Evolutionary conservation across 2,329 filamentous ascomycete genomes (phyloP).

Genomic region (Cadophora sp.): DNA sequence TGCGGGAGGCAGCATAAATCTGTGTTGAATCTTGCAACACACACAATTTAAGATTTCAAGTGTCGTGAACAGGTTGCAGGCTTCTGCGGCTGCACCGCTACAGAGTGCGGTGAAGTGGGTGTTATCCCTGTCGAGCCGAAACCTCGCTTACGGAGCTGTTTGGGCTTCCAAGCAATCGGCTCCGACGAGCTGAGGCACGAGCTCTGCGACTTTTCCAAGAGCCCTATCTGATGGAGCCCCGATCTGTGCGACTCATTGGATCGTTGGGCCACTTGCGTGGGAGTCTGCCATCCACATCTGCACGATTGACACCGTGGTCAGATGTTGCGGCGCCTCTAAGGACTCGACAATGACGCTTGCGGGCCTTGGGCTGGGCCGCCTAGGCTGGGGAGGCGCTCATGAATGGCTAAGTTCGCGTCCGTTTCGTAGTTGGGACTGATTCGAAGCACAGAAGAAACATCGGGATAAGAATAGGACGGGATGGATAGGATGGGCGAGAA

Average conservation of each 20-base stretch:
- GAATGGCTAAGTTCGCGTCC: slow-evolving; percentile 16
- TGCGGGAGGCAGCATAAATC: slow-evolving; percentile 2
- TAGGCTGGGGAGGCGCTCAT: neutral
- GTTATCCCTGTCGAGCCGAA: slow-evolving; percentile 16
- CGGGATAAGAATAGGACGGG: slow-evolving; percentile 19
- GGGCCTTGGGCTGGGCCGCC: neutral
- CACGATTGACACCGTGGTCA: slow-evolving; percentile 36
- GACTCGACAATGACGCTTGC: neutral
- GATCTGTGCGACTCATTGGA: slow-evolving; percentile 10
- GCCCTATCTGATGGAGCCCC: slow-evolving; percentile 10
- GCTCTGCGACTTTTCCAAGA: slow-evolving; percentile 4
- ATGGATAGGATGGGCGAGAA: neutral
- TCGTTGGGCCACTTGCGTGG: neutral
- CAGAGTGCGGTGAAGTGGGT: neutral
- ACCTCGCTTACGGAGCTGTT: slow-evolving; percentile 20
- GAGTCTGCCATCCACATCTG: slow-evolving; percentile 21
- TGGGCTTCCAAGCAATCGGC: slow-evolving; percentile 16
- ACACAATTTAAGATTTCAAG: slow-evolving; percentile 25
- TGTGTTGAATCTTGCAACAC: slow-evolving; percentile 23
- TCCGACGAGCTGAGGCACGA: slow-evolving; percentile 17
- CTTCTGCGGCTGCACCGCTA: slow-evolving; percentile 10
- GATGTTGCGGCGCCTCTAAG: slow-evolving; percentile 26
- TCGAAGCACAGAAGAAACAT: slow-evolving; percentile 31
- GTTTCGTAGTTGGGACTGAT: slow-evolving; percentile 26
- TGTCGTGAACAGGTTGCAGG: slow-evolving; percentile 20